Base-by-base conservation (phyloP, 768 basidiomycete species). In the Kwoniella bestiolae region DNA sequence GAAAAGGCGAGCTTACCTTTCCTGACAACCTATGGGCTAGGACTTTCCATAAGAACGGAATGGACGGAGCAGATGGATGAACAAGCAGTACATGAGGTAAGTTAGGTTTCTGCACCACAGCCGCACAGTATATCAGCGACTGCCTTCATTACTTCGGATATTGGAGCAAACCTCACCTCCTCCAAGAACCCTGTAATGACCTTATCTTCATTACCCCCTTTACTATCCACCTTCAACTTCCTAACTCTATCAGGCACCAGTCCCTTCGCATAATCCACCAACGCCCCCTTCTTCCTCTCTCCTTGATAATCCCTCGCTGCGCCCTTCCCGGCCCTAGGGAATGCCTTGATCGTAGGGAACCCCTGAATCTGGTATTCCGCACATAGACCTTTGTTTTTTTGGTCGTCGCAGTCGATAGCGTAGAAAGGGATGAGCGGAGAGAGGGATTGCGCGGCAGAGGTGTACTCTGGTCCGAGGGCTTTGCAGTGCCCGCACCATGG, bases 321-420 rank as follows among this genome's bases (percentile, higher is more conserved):
- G 2, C 86, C 77, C 58, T 86, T 83, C 8, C 83, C 84, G 7
- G 93, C 94, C 45, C 89, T 85, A 11, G 94, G 92, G 83, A 89
- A 97, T 2, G 91, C 82, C 87, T 97, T 97, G 79, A 97, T 84
- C 2, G 94, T 96, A 2, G 94, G 94, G 85, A 94, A 97, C 2
- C 94, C 94, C 81, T 94, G 84, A 23, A 96, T 86, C 14, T 87
- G 83, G 62, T 94, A 90, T 56, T 91, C 88, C 0, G 87, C 86
- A 75, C 94, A 97, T 6, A 97, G 82, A 9, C 83, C 85, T 80
- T 90, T 93, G 81, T 97, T 95, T 76, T 83, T 83, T 32, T 87
- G 86, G 14, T 86, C 88, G 74, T 96, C 93, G 69, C 94, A 97
- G 78, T 97, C 92, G n/a, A 97, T 86, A 12, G 93, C 92, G 79